phyloP scores from a whole-genome alignment of 768 basidiomycete genomes.

The Tremella yokohamensis region DNA sequence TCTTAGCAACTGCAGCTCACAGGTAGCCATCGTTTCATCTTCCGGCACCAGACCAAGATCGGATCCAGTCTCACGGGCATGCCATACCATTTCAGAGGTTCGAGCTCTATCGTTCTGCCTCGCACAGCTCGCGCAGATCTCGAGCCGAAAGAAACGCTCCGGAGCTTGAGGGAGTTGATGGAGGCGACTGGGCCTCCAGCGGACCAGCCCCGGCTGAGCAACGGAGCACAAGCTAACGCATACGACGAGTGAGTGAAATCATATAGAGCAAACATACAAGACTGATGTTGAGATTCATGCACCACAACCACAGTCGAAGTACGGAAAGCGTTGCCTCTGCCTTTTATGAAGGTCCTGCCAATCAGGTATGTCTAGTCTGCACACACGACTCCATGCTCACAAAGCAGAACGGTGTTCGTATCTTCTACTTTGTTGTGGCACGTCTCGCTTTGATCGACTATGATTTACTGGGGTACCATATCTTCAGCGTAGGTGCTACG shows the following conservation, averaged over 20 bases:
- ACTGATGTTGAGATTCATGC: conserved; percentile 33
- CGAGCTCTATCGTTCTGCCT: conserved; percentile 3
- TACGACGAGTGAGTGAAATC: conserved; percentile 48
- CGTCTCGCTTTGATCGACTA: conserved; percentile 34
- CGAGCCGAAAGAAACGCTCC: conserved; percentile 25
- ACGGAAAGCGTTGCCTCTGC: conserved; percentile 28
- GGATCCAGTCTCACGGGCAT: conserved; percentile 16
- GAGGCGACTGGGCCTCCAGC: conserved; percentile 28
- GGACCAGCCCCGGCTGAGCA: conserved; percentile 17
- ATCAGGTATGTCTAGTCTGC: conserved; percentile 28
- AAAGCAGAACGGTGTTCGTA: conserved; percentile 30
- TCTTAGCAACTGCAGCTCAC: conserved; percentile 4
- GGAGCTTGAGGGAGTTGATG: conserved; percentile 23
- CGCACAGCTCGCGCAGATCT: conserved; percentile 20
- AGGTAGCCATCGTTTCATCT: conserved; percentile 31
- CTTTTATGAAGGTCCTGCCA: conserved; percentile 44
- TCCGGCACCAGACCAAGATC: conserved; percentile 29
- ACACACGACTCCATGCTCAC: not conserved
- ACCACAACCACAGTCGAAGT: conserved; percentile 34
- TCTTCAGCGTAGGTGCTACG: conserved; percentile 28
- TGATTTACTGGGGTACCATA: conserved; percentile 38
- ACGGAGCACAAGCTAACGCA: conserved; percentile 24
- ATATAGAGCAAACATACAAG: too few species aligned
- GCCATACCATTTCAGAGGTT: conserved; percentile 15
- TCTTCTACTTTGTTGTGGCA: conserved; percentile 42